Evolutionary conservation across 2,329 filamentous ascomycete genomes (phyloP).

Genomic region (Paecilomyces niveus): DNA sequence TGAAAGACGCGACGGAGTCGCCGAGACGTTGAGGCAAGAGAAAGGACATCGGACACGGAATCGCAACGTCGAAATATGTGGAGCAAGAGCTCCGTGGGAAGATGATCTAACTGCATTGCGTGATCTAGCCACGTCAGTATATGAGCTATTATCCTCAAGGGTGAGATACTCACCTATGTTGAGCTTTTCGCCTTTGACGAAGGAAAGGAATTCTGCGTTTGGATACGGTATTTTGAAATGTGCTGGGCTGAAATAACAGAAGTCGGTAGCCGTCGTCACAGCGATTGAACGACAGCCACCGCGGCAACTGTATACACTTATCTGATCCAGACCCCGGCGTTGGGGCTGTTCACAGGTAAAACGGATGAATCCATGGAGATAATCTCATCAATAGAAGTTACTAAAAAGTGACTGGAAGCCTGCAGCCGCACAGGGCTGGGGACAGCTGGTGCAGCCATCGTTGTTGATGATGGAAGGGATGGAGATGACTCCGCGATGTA

Average conservation of each 20-base stretch:
- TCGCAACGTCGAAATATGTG: constrained; percentile 50
- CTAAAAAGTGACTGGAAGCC: not conserved
- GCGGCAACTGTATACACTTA: constrained; percentile 13
- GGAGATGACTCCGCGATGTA: constrained; percentile 3
- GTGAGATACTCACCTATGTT: not conserved
- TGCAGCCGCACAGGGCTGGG: constrained; percentile 14
- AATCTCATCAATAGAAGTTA: constrained; percentile 3
- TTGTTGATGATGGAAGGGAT: constrained; percentile 7
- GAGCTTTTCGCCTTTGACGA: not conserved
- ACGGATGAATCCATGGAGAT: constrained; percentile 2
- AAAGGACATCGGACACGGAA: constrained; percentile 47
- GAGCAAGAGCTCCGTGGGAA: constrained; percentile 53
- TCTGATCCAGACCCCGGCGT: constrained; percentile 23
- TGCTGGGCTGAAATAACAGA: not conserved
- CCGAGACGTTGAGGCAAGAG: constrained; percentile 48
- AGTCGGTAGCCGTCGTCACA: constrained; percentile 6
- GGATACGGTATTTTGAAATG: not conserved
- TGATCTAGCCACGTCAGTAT: constrained; percentile 1
- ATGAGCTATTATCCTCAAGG: not conserved
- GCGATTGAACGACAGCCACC: constrained; percentile 13
- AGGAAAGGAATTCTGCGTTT: not conserved
- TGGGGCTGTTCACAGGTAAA: constrained; percentile 18
- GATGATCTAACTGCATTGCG: constrained; percentile 47
- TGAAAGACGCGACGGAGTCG: constrained; percentile 48
- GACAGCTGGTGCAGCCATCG: constrained; percentile 14